Base-by-base conservation (phyloP, 352 stramenopile genomes). In the Phytophthora ohioensis region DNA sequence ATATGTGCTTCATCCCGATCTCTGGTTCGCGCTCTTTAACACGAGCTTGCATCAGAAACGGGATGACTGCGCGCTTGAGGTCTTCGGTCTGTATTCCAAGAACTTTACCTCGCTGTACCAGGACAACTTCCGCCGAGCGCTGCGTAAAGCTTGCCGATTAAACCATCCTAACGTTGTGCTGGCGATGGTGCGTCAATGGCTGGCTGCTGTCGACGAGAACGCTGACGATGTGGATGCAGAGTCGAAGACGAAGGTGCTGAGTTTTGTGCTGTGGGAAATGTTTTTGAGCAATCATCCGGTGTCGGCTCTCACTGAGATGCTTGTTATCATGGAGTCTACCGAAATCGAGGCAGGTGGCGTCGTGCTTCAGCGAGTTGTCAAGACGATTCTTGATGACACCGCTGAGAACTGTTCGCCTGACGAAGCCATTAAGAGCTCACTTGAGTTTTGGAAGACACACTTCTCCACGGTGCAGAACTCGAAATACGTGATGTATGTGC, bases 21-120 rank as follows among this genome's bases (percentile, higher is more conserved):
- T 80, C 41, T 85, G 77, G 74, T 79, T 74, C 49, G 51, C 69
- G 36, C 58, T 85, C 27, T 74, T 85, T 36, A 82, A 85, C 57
- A 63, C 77, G 58, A 76, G 71, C 30, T 46, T 82, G 11, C 76
- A 81, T 55, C 31, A 70, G 46, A 64, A 67, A 17, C 69, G 59
- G 38, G 52, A 55, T n/a, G 57, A 73, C 12, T 54, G 45, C n/a
- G n/a, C 43, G 43, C 43, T 34, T 12, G 45, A 52, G 21, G 30
- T 30, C 45, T 52, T 52, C 49, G 4, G 6, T 2, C 62, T 59
- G 45, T 81, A 79, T 51, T 61, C 62, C 0, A 32, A 15, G 15
- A 77, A 81, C 57, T 64, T 67, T 34, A 77, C 75, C n/a, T 65
- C 56, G 46, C 74, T 73, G 27, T 76, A 76, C 58, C 64, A 76